phyloP scores from a whole-genome alignment of 192 early-diverging fungal species.

The Coemansia sp. region DNA sequence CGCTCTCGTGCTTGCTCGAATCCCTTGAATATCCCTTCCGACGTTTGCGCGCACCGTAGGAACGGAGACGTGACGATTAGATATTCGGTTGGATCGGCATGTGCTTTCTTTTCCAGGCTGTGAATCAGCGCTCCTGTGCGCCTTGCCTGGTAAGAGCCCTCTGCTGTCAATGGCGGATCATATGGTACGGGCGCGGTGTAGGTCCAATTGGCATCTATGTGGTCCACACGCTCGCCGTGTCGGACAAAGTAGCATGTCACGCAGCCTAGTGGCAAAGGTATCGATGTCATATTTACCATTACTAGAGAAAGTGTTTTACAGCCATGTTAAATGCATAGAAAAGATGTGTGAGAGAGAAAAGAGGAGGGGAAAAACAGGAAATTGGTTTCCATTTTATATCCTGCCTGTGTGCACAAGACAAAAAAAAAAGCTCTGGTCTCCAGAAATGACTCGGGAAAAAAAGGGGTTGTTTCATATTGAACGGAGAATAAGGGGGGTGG shows the following conservation, averaged over 20 bases:
- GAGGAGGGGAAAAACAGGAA: background rate
- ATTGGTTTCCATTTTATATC: background rate
- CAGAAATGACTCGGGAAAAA: background rate
- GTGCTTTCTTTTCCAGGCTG: conserved; percentile 18
- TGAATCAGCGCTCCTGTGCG: conserved; percentile 35
- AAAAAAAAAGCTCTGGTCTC: background rate
- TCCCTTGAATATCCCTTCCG: conserved; percentile 26
- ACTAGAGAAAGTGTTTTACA: background rate
- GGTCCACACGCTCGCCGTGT: conserved; percentile 54
- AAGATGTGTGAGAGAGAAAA: background rate
- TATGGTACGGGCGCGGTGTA: conserved; percentile 24
- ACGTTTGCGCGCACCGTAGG: conserved; percentile 47
- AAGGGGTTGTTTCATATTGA: background rate
- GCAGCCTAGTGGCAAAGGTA: conserved; percentile 22
- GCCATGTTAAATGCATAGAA: background rate
- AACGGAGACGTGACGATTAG: conserved; percentile 48
- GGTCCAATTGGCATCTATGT: conserved; percentile 48
- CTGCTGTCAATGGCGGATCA: conserved; percentile 46
- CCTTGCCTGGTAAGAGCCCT: conserved; percentile 31
- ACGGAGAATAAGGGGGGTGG: background rate
- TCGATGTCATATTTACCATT: conserved; percentile 12
- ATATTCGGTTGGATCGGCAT: conserved; percentile 17
- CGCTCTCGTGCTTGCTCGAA: conserved; percentile 12
- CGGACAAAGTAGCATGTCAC: conserved; percentile 47
- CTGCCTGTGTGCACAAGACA: too few species aligned